These are phyloP conservation scores for Echites panduratus DNA, from an alignment of 257 asterid species.

Conservation along the genomic window DNA sequence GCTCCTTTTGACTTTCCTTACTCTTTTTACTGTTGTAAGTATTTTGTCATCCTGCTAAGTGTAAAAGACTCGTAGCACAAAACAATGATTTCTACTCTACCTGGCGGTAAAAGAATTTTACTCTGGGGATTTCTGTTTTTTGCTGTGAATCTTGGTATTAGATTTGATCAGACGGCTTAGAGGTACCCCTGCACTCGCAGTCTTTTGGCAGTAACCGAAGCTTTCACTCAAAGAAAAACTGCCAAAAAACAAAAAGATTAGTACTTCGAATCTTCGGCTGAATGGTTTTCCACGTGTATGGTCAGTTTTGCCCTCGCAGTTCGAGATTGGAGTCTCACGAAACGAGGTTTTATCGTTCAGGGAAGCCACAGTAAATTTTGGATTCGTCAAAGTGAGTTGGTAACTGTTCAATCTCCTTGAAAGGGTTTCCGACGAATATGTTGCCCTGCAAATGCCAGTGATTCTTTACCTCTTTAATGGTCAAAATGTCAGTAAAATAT, in stretches of 20 bases:
- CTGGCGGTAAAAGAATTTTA: neutral
- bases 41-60: neutral
- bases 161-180: conserved; percentile 8
- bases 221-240: neutral
- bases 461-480: too few relatives aligned
- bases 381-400: conserved; percentile 6
- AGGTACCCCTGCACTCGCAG: neutral
- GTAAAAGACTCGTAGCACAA: too few relatives aligned
- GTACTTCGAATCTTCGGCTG: neutral
- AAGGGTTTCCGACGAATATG: too few relatives aligned
- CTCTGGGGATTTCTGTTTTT: neutral
- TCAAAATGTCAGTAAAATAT: too few relatives aligned
- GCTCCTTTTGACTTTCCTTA: conserved; percentile 26
- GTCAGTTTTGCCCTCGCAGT: neutral
- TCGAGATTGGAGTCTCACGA: neutral
- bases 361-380: neutral
- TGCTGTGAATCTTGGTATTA: conserved; percentile 2
- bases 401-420: neutral
- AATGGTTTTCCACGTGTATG: neutral
- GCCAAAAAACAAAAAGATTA: neutral
- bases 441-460: too few relatives aligned
- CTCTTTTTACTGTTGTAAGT: conserved; percentile 27
- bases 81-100: neutral
- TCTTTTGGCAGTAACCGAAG: conserved; percentile 1
- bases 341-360: neutral